Percentiles rank a stretch among this genome's conserved stretches.
Conservation (phyloP, 179 eudicot species). For the Amaranthus tricolor region DNA sequence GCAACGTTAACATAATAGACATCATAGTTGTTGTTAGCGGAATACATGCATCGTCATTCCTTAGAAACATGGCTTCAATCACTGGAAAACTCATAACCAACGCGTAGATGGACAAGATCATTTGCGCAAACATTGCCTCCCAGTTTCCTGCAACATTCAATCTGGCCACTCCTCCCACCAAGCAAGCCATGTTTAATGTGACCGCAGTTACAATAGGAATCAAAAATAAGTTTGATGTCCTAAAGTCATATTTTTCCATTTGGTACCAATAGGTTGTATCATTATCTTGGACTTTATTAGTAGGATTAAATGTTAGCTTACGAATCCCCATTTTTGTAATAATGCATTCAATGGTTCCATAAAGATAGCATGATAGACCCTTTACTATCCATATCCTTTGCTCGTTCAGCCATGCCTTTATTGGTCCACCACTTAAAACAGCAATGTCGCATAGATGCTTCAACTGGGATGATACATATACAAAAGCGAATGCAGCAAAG, state of each 20-base stretch:
- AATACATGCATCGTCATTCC: slow-evolving; percentile 55
- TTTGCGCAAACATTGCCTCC: slow-evolving; percentile 42
- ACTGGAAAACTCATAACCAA: slow-evolving; percentile 40
- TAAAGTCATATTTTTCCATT: slow-evolving; percentile 55
- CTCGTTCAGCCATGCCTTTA: slow-evolving; percentile 35
- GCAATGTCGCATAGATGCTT: slow-evolving; percentile 42
- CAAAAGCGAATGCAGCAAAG: slow-evolving; percentile 36
- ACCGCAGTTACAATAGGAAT: slow-evolving; percentile 45
- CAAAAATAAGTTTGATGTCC: slow-evolving; percentile 40
- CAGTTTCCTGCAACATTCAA: slow-evolving; percentile 6
- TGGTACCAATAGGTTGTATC: slow-evolving; percentile 42
- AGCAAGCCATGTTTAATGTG: slow-evolving; percentile 39
- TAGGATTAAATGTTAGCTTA: slow-evolving; percentile 47
- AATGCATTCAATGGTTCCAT: slow-evolving; percentile 39
- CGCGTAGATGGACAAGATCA: slow-evolving; percentile 38
- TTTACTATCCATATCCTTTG: slow-evolving; percentile 42
- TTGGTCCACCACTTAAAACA: slow-evolving; percentile 27
- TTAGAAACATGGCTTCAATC: slow-evolving; percentile 52
- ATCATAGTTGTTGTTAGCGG: slow-evolving; percentile 24
- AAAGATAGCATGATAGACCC: slow-evolving; percentile 34
- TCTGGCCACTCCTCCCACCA: slow-evolving; percentile 38
- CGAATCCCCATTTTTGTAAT: slow-evolving; percentile 39
- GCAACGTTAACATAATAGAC: slow-evolving; percentile 21
- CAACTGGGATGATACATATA: slow-evolving; percentile 37
- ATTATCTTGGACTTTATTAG: slow-evolving; percentile 46